A percentile compares a stretch with the other conserved stretches of the same genome.
Conservation (phyloP, 2,329 filamentous ascomycete genomes). For the Colletotrichum lindemuthianum region DNA sequence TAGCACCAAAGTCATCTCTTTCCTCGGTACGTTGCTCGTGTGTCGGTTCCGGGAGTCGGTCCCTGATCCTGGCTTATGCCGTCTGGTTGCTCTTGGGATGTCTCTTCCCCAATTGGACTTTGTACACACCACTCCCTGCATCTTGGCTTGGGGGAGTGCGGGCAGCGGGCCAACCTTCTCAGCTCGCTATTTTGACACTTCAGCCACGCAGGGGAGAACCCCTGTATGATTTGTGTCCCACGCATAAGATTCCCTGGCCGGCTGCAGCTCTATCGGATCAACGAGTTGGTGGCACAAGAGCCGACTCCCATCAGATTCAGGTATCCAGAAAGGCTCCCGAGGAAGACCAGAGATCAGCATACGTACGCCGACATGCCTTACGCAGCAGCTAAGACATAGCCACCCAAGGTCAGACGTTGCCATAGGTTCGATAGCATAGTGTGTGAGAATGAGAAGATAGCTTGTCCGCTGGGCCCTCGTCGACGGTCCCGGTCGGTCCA, state of each 20-base stretch:
- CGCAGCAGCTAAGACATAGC: constrained; percentile 21
- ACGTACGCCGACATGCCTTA: constrained; percentile 16
- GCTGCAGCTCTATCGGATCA: constrained; percentile 26
- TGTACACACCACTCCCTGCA: constrained; percentile 2
- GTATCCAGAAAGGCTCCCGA: neutral
- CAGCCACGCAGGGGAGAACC: constrained; percentile 24
- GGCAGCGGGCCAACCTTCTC: constrained; percentile 10
- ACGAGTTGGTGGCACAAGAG: neutral
- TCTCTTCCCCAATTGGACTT: neutral
- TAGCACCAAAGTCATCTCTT: constrained; percentile 27
- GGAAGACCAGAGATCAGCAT: constrained; percentile 18
- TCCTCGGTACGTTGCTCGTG: constrained; percentile 9
- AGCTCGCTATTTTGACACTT: constrained; percentile 1
- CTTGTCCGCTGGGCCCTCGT: constrained; percentile 11
- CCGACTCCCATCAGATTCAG: neutral
- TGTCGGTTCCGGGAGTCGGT: constrained; percentile 17
- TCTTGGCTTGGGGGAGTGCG: constrained; percentile 32
- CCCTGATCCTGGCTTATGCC: constrained; percentile 20
- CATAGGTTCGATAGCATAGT: constrained; percentile 19
- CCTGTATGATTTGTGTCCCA: constrained; percentile 25
- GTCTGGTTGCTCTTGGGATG: neutral
- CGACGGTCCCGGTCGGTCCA: constrained; percentile 32
- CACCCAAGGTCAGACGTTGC: constrained; percentile 21
- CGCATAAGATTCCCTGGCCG: constrained; percentile 18
- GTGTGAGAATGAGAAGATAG: constrained; percentile 11